phyloP scores from a whole-genome alignment of 768 basidiomycete genomes.

The Russula ochroleuca region DNA sequence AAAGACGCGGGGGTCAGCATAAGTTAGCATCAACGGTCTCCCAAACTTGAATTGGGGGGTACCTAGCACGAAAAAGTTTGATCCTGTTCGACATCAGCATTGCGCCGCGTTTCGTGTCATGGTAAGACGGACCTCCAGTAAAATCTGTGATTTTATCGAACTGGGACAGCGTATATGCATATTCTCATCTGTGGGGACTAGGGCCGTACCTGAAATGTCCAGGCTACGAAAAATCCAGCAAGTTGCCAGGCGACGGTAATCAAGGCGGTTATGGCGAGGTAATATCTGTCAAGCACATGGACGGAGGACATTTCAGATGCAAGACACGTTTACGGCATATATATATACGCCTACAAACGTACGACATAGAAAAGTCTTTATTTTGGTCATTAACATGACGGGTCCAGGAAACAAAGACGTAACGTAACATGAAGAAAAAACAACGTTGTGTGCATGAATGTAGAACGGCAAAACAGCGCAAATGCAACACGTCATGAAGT shows the following conservation, averaged over 20 bases:
- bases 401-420: neutral
- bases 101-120: neutral
- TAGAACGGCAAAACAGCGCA: neutral
- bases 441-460: neutral
- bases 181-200: neutral
- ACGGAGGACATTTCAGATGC: conserved; percentile 1
- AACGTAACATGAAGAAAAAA: neutral
- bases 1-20: too few species aligned
- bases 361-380: conserved; percentile 8
- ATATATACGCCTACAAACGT: neutral
- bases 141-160: conserved; percentile 16
- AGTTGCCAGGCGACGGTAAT: conserved; percentile 57
- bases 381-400: conserved; percentile 9
- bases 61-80: conserved; percentile 63
- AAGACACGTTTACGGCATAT: too few species aligned
- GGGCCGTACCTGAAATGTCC: conserved; percentile 47
- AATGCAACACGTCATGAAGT: neutral
- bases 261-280: conserved; percentile 47
- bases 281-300: conserved; percentile 45
- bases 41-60: neutral
- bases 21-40: too few species aligned
- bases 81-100: neutral
- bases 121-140: conserved; percentile 3
- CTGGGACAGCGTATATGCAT: neutral
- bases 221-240: conserved; percentile 59